Conservation (phyloP, 306 rosid genomes). For the Medicago lupulina region DNA sequence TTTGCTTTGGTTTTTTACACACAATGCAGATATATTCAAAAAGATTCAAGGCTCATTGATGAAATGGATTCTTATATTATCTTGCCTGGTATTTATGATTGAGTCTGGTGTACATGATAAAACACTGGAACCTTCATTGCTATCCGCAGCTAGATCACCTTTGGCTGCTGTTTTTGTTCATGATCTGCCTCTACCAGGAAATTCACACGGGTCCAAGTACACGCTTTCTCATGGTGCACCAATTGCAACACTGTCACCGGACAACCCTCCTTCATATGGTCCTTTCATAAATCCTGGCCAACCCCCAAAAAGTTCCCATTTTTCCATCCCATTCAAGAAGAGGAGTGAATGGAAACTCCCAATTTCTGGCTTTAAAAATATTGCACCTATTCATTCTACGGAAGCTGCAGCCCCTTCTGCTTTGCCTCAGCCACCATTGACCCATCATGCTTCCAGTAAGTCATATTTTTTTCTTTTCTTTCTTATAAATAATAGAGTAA, state of each 20-base stretch:
- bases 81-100: constrained; percentile 51
- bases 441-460: constrained; percentile 77
- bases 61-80: constrained; percentile 55
- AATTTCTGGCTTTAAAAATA: constrained; percentile 53
- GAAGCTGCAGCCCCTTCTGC: constrained; percentile 68
- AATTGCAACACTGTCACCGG: constrained; percentile 45
- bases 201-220: constrained; percentile 47
- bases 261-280: constrained; percentile 60
- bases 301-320: constrained; percentile 61
- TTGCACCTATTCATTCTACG: constrained; percentile 62
- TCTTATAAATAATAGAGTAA: too few relatives aligned
- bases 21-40: constrained; percentile 60
- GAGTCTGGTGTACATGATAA: constrained; percentile 44
- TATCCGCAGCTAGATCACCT: background rate
- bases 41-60: constrained; percentile 47
- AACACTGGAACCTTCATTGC: constrained; percentile 35
- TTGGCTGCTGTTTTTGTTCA: constrained; percentile 45
- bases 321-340: constrained; percentile 65
- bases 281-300: constrained; percentile 54
- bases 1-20: constrained; percentile 34
- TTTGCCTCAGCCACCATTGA: constrained; percentile 73
- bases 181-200: constrained; percentile 56
- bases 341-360: constrained; percentile 63
- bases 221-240: constrained; percentile 50
- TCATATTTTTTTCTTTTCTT: constrained; percentile 28